Conservation (phyloP, 2,329 filamentous ascomycete genomes). For the Aureobasidium sp. region DNA sequence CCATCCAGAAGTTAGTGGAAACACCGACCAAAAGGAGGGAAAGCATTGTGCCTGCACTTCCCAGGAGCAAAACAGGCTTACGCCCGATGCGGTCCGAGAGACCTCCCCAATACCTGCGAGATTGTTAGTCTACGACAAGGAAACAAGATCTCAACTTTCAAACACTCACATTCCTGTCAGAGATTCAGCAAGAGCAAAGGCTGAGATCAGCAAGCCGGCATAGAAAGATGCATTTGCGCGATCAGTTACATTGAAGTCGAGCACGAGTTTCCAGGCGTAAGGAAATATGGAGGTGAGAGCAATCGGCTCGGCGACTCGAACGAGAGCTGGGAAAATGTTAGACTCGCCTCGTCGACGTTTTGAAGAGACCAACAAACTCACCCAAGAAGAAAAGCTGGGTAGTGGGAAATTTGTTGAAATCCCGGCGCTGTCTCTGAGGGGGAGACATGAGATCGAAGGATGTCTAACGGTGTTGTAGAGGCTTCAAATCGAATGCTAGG, state of each 20-base stretch:
- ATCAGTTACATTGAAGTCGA: conserved; percentile 62
- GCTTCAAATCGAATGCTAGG: not conserved
- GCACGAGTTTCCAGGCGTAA: conserved; percentile 78
- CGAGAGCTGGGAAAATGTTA: conserved; percentile 56
- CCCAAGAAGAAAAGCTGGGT: conserved; percentile 77
- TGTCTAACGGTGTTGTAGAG: not conserved
- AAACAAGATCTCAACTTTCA: not conserved
- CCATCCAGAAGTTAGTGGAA: conserved; percentile 74
- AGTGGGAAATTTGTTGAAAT: conserved; percentile 69
- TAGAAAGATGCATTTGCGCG: conserved; percentile 76
- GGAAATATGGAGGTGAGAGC: conserved; percentile 89
- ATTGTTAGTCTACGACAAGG: not conserved
- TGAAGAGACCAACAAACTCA: conserved; percentile 39
- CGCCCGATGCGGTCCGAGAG: conserved; percentile 74
- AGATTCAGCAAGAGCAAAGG: conserved; percentile 75
- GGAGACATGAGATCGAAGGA: conserved; percentile 3
- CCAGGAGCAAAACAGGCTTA: conserved; percentile 75
- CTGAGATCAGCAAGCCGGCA: conserved; percentile 77
- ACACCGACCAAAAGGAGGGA: conserved; percentile 79
- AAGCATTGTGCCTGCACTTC: conserved; percentile 71
- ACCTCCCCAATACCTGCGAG: conserved; percentile 60
- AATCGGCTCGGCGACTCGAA: conserved; percentile 85
- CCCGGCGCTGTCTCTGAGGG: conserved; percentile 27
- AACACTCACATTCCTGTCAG: conserved; percentile 58
- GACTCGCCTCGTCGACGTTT: not conserved